Conservation (phyloP, 257 asterid species). For the Solanum piurae region DNA sequence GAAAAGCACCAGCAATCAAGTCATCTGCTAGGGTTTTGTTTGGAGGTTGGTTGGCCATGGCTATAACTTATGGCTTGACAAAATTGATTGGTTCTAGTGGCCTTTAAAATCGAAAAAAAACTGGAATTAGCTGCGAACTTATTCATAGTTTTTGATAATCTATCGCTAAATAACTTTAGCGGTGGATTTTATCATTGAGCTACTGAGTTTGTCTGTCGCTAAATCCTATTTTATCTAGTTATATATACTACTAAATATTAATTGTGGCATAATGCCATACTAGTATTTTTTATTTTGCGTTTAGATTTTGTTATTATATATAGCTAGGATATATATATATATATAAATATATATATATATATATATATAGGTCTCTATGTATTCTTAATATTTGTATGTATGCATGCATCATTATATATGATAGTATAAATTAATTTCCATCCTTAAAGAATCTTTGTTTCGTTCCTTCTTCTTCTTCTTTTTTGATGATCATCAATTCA, state of each 20-base stretch:
- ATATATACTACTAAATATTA: not conserved
- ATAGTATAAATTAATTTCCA: not conserved
- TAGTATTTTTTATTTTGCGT: not conserved
- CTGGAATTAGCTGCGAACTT: not conserved
- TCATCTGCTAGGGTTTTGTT: conserved; percentile 53
- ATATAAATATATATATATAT: not conserved
- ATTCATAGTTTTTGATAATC: not conserved
- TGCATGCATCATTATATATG: not conserved
- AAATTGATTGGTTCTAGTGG: conserved; percentile 61
- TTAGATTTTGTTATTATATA: not conserved
- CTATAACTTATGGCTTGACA: conserved; percentile 64
- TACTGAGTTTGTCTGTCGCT: not conserved
- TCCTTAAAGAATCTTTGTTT: not conserved
- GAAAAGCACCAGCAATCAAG: conserved; percentile 42
- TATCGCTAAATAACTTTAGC: not conserved
- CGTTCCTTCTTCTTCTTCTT: not conserved
- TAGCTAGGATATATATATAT: not conserved
- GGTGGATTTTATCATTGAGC: not conserved
- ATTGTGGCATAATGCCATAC: not conserved
- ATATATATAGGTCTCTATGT: not conserved
- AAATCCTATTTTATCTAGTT: not conserved
- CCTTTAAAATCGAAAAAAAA: conserved; percentile 1
- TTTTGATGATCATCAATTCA: not conserved
- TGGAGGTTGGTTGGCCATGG: conserved; percentile 94
- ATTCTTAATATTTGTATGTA: not conserved